Percentiles rank a stretch among this genome's conserved stretches.
Evolutionary conservation across 176 grass and related monocot genomes (phyloP).

Genomic region (Lolium perenne): DNA sequence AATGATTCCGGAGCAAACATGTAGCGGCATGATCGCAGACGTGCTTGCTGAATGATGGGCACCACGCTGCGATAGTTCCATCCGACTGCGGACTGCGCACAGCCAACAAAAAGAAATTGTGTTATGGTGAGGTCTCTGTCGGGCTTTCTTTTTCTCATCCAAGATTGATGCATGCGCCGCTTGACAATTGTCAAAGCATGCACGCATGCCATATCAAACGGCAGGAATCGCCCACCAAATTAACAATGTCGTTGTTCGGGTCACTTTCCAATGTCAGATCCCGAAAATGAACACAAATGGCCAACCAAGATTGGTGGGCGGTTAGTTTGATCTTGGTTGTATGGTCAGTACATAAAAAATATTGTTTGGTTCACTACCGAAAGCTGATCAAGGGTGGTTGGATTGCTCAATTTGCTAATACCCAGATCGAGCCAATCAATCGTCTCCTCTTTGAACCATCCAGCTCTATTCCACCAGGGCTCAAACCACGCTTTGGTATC

Average conservation of each 20-base stretch:
- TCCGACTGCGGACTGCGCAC: not conserved
- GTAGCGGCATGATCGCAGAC: not conserved
- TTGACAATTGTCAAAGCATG: not conserved
- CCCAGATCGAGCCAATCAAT: no score
- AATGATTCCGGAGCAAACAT: conserved; percentile 6
- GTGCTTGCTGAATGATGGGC: conserved; percentile 35
- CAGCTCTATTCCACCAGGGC: no score
- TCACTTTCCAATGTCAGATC: not conserved
- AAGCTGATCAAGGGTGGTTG: no score
- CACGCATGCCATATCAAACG: not conserved
- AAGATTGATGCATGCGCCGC: not conserved
- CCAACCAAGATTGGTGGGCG: not conserved
- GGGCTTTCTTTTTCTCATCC: not conserved
- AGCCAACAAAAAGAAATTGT: not conserved
- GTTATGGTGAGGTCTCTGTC: not conserved
- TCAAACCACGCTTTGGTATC: no score
- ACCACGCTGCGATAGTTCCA: not conserved
- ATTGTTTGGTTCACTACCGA: not conserved
- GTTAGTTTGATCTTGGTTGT: not conserved
- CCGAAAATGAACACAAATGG: not conserved
- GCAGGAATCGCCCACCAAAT: not conserved
- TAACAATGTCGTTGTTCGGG: not conserved
- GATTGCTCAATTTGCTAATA: no score
- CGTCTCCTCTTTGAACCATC: no score
- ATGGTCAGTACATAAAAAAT: not conserved